Evolutionary conservation across 306 rosid genomes (phyloP).

Genomic region (Cicer judaicum): DNA sequence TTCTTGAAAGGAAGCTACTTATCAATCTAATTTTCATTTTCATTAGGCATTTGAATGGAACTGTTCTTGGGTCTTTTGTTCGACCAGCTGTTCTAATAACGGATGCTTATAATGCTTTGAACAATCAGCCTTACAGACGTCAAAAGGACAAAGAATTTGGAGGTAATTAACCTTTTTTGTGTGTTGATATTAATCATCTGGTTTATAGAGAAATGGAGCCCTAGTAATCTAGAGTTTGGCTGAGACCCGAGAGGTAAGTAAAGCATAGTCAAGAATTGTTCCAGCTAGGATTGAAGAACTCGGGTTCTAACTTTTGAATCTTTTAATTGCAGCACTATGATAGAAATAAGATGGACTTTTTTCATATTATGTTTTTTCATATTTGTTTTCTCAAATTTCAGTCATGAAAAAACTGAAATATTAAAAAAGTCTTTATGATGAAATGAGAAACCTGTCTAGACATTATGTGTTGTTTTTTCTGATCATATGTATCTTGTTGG

Average conservation of each 20-base stretch:
- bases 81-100: slow-evolving; percentile 97
- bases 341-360: slow-evolving; percentile 26
- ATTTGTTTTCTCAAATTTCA: slow-evolving; percentile 25
- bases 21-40: slow-evolving; percentile 53
- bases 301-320: slow-evolving; percentile 11
- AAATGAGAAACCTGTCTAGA: slow-evolving; percentile 37
- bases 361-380: slow-evolving; percentile 2
- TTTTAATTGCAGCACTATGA: slow-evolving; percentile 11
- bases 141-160: slow-evolving; percentile 93
- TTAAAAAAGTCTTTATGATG: slow-evolving; percentile 14
- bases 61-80: slow-evolving; percentile 79
- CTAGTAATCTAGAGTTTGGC: too few relatives aligned
- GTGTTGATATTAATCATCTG: too few relatives aligned
- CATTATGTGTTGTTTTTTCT: slow-evolving; percentile 41
- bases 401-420: background rate
- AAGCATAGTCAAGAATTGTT: too few relatives aligned
- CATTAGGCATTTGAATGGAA: slow-evolving; percentile 95
- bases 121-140: slow-evolving; percentile 93
- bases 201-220: too few relatives aligned
- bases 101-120: slow-evolving; percentile 97
- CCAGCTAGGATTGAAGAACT: too few relatives aligned
- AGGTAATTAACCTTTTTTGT: slow-evolving; percentile 56
- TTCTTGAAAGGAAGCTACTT: slow-evolving; percentile 41
- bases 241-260: too few relatives aligned
- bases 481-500: slow-evolving; percentile 32